Percentiles rank a stretch among this genome's conserved stretches.
Conservation (phyloP, 2,329 filamentous ascomycete species). For the Aspergillus fructus region DNA sequence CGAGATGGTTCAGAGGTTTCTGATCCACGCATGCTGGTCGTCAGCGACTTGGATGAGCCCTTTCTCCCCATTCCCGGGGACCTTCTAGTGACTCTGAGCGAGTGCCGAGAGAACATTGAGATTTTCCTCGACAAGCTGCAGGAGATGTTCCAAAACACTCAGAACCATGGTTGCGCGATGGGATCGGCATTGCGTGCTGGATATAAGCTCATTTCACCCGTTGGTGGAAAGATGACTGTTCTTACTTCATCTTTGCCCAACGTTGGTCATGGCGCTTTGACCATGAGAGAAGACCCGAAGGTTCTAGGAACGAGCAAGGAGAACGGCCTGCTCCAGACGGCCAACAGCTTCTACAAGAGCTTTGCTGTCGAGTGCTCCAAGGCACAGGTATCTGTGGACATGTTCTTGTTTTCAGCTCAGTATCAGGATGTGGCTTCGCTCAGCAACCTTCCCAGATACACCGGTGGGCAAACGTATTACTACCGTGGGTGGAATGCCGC, state of each 20-base stretch:
- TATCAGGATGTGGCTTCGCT: constrained; percentile 97
- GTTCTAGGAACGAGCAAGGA: constrained; percentile 92
- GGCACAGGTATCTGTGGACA: constrained; percentile 96
- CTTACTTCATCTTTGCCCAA: constrained; percentile 89
- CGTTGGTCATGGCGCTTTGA: constrained; percentile 82
- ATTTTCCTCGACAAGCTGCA: constrained; percentile 87
- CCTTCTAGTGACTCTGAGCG: constrained; percentile 81
- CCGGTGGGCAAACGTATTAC: constrained; percentile 96
- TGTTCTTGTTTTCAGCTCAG: constrained; percentile 94
- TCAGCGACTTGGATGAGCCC: constrained; percentile 93
- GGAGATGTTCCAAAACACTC: constrained; percentile 94
- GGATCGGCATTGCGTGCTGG: constrained; percentile 88
- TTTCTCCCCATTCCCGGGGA: constrained; percentile 94
- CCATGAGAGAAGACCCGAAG: constrained; percentile 96
- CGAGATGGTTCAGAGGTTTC: constrained; percentile 81
- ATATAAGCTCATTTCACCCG: constrained; percentile 90
- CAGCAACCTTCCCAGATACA: constrained; percentile 93
- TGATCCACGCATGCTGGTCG: constrained; percentile 87
- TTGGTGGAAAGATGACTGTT: constrained; percentile 93
- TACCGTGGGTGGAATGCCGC: constrained; percentile 98
- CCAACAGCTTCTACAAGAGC: constrained; percentile 97
- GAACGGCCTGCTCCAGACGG: constrained; percentile 80
- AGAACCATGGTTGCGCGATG: constrained; percentile 88
- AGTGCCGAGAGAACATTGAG: constrained; percentile 88
- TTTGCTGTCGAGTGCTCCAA: constrained; percentile 99